A percentile compares a stretch with the other conserved stretches of the same genome.
Conservation (phyloP, 2,329 filamentous ascomycete genomes). For the Aspergillus neoniger region DNA sequence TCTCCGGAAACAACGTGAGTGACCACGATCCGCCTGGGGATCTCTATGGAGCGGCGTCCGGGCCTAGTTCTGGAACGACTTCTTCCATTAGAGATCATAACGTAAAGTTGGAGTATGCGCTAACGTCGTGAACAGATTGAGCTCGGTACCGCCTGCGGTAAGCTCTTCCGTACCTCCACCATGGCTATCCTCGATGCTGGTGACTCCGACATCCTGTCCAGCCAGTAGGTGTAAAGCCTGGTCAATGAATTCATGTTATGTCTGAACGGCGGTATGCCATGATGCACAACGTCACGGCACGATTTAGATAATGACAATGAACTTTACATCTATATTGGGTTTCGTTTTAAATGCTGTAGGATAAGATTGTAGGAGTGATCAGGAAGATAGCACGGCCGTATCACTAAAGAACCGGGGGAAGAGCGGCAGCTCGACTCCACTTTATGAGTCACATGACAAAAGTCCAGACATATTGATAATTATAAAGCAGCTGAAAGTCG, state of each 20-base stretch:
- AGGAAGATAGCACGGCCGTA: background rate
- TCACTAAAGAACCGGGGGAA: background rate
- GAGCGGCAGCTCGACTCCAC: background rate
- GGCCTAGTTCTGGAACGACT: background rate
- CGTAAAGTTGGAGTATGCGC: slow-evolving; percentile 42
- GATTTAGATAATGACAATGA: slow-evolving; percentile 30
- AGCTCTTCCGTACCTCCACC: slow-evolving; percentile 97
- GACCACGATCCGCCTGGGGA: background rate
- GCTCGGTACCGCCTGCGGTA: slow-evolving; percentile 96
- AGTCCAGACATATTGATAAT: background rate
- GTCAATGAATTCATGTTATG: slow-evolving; percentile 23
- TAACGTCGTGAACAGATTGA: slow-evolving; percentile 76
- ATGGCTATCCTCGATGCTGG: slow-evolving; percentile 97
- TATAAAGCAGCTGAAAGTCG: background rate
- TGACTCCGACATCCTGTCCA: slow-evolving; percentile 92
- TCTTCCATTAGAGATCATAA: background rate
- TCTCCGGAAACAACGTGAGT: slow-evolving; percentile 98
- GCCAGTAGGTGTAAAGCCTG: slow-evolving; percentile 27
- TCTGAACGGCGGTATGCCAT: slow-evolving; percentile 21
- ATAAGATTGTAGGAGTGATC: background rate
- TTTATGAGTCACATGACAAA: background rate
- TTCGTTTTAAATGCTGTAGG: background rate
- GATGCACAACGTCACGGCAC: slow-evolving; percentile 15
- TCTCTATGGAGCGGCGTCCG: background rate
- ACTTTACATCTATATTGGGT: slow-evolving; percentile 15